Conservation (phyloP, 768 basidiomycete species). For the Gymnopilus dilepis region DNA sequence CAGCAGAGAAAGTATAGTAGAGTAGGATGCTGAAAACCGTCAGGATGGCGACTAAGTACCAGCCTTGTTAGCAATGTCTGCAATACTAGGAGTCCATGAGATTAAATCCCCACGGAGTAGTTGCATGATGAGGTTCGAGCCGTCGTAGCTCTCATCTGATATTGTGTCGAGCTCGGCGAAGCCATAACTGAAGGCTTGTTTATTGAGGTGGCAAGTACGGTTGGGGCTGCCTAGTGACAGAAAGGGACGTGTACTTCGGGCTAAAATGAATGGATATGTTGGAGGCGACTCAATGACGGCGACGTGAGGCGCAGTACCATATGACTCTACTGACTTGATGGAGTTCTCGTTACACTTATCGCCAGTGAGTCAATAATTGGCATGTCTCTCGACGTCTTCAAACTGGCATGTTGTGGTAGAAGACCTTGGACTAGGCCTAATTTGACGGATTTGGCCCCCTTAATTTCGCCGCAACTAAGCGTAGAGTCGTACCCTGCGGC, state of each 20-base stretch:
- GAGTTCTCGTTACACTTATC: conserved; percentile 97
- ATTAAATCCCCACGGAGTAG: conserved; percentile 96
- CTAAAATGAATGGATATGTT: conserved; percentile 98
- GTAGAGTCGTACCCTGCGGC: too few relatives aligned
- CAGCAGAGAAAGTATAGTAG: too few relatives aligned
- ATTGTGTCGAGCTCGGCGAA: conserved; percentile 99
- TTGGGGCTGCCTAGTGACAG: conserved; percentile 99
- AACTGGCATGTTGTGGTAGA: conserved; percentile 98
- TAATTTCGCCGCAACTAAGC: too few relatives aligned
- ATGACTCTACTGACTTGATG: conserved; percentile 95
- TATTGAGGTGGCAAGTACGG: conserved; percentile 96
- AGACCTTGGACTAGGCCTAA: conserved; percentile 98
- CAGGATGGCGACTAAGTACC: too few relatives aligned
- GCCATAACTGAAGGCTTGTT: conserved; percentile 98
- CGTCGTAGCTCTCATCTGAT: conserved; percentile 99
- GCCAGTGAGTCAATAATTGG: conserved; percentile 91
- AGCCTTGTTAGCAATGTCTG: too few relatives aligned
- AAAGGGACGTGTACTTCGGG: conserved; percentile 98
- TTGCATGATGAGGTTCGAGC: conserved; percentile 97
- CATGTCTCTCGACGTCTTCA: not conserved
- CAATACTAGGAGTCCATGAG: too few relatives aligned
- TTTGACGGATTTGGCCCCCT: too few relatives aligned
- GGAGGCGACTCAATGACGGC: conserved; percentile 94
- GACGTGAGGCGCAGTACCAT: conserved; percentile 97
- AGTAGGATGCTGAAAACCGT: too few relatives aligned